Conservation (phyloP, 2,329 filamentous ascomycete genomes). For the Neonectria neomacrospora region DNA sequence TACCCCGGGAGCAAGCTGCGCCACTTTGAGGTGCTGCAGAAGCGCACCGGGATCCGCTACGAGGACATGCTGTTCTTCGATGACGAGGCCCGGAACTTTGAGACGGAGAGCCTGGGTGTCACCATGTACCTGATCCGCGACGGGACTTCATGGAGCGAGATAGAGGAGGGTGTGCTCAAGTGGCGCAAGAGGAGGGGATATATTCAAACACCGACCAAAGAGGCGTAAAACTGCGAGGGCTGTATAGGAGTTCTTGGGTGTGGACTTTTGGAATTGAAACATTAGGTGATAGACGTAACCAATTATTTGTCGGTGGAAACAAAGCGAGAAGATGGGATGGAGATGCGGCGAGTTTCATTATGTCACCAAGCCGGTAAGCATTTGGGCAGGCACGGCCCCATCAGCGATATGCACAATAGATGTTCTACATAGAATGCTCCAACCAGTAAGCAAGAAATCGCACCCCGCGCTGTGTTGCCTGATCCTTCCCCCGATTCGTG, state of each 20-base stretch:
- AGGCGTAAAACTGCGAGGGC: neutral
- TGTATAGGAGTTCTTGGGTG: neutral
- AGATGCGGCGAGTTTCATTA: conserved; percentile 1
- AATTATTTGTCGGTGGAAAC: conserved; percentile 1
- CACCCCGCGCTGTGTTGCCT: conserved; percentile 11
- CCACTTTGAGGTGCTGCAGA: conserved; percentile 81
- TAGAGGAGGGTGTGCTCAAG: conserved; percentile 81
- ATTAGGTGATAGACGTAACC: neutral
- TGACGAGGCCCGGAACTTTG: conserved; percentile 86
- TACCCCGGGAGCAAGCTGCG: conserved; percentile 85
- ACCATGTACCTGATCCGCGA: conserved; percentile 86
- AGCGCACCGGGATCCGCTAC: conserved; percentile 75
- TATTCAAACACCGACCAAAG: conserved; percentile 24
- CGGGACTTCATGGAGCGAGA: conserved; percentile 79
- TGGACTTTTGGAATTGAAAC: conserved; percentile 1
- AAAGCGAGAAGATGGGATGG: neutral
- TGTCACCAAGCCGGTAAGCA: conserved; percentile 1
- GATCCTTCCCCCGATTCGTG: neutral
- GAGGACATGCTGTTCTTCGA: conserved; percentile 97
- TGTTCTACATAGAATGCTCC: conserved; percentile 21
- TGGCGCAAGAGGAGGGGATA: conserved; percentile 80
- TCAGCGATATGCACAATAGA: conserved; percentile 15
- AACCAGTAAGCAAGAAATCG: conserved; percentile 11
- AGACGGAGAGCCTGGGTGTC: conserved; percentile 82
- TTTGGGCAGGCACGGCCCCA: neutral